Percentiles rank a stretch among this genome's conserved stretches.
These are phyloP conservation scores for Entomortierella beljakovae DNA, from an alignment of 192 early-diverging fungal genomes.

Conservation along the genomic window DNA sequence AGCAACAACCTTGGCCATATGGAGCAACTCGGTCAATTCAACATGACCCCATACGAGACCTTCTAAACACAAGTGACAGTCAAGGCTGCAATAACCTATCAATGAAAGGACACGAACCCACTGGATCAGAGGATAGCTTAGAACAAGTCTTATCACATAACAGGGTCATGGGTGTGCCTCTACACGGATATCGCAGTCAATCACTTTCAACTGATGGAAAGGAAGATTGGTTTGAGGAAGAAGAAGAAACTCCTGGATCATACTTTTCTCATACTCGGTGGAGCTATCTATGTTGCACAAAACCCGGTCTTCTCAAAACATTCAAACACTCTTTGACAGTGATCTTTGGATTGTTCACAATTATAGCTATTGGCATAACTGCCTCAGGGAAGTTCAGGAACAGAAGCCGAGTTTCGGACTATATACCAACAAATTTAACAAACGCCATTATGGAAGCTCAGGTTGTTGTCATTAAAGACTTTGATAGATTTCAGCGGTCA, in stretches of 20 bases:
- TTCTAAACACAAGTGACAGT: too few relatives aligned
- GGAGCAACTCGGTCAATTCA: too few relatives aligned
- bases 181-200: slow-evolving; percentile 1
- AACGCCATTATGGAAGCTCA: slow-evolving; percentile 29
- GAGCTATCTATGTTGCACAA: slow-evolving; percentile 5
- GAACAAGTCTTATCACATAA: background rate
- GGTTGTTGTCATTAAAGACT: slow-evolving; percentile 33
- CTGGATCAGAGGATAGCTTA: background rate
- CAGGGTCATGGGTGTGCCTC: slow-evolving; percentile 16
- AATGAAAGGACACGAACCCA: too few relatives aligned
- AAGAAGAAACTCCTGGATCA: background rate
- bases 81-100: too few relatives aligned
- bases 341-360: slow-evolving; percentile 17
- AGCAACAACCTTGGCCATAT: background rate
- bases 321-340: slow-evolving; percentile 10
- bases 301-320: slow-evolving; percentile 6
- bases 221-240: slow-evolving; percentile 19
- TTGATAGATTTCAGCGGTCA: background rate
- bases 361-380: slow-evolving; percentile 35
- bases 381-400: slow-evolving; percentile 23
- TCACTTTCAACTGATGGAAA: slow-evolving; percentile 18
- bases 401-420: slow-evolving; percentile 20
- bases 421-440: slow-evolving; percentile 19
- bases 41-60: too few relatives aligned
- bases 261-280: slow-evolving; percentile 16